Base-by-base conservation (phyloP, 2,329 filamentous ascomycete genomes). In the Graphiopsis chlorocephala region DNA sequence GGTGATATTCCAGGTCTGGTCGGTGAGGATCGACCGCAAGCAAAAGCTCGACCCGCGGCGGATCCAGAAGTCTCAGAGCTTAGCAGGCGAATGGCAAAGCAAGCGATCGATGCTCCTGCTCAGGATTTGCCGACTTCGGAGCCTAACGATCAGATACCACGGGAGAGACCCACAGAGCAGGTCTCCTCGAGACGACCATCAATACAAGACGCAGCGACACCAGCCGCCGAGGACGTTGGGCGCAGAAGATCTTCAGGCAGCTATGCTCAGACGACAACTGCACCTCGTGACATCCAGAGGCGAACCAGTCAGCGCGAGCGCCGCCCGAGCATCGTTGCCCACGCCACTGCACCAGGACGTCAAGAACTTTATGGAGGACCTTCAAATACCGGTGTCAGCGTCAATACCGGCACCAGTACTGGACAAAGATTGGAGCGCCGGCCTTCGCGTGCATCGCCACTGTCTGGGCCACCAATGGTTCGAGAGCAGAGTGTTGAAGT, bases 341-440 rank as follows among this genome's bases (percentile, higher is more conserved):
- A 80, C 64, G 74, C 75, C 11, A 83, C 81, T 45, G 81, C 81
- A 20, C 81, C 81, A 42, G 78, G 72, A 48, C 78, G 78, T 38
- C 76, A 80, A 29, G 68, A 74, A 47, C 70, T 75, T 2, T 70
- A 72, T 15, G 68, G 72, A 57, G 68, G 76, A 10, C 77, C 78
- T 66, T 74, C 65, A 15, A 58, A 66, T 25, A 33, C 63, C 6
- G 29, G 45, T 4, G 10, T 20, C 2, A 35, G 35, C 55, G 55
- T 25, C 15, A 45, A n/a, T 14, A 45, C 55, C 14, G 55, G 55
- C 20, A 62, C 60, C 17, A 52, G 63, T 20, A 38, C 68, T 7
- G 67, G 66, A 26, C 69, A 72, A 11, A 68, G 68, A 11, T 82
- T 84, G 64, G 89, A 90, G 68, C 87, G 88, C 65, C 88, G 90